A percentile compares a stretch with the other conserved stretches of the same genome.
phyloP scores from a whole-genome alignment of 83 land plant genomes.

The Picea engelmannii region DNA sequence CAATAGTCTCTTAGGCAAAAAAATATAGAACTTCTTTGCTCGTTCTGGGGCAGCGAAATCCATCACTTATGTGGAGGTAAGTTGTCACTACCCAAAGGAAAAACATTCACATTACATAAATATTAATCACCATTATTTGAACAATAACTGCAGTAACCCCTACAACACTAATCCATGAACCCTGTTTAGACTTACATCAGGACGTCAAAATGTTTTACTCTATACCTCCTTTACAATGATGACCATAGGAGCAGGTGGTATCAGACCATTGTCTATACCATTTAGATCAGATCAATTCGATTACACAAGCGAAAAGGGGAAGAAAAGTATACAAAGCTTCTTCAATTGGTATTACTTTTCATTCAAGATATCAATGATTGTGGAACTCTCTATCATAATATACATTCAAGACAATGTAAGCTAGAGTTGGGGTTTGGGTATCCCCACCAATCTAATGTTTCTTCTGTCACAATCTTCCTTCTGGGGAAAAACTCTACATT shows the following conservation, averaged over 20 bases:
- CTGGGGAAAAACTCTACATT: slow-evolving; percentile 30
- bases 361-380: slow-evolving; percentile 16
- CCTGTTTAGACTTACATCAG: background rate
- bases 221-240: slow-evolving; percentile 35
- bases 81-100: too few species aligned
- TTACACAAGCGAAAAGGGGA: slow-evolving; percentile 15
- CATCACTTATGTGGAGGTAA: slow-evolving; percentile 25
- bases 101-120: background rate
- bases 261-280: slow-evolving; percentile 38
- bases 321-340: slow-evolving; percentile 7
- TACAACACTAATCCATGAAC: slow-evolving; percentile 3
- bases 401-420: slow-evolving; percentile 42
- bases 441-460: slow-evolving; percentile 31
- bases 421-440: slow-evolving; percentile 50
- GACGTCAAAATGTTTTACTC: slow-evolving; percentile 26
- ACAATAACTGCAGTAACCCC: background rate
- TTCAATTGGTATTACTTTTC: slow-evolving; percentile 32
- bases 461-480: slow-evolving; percentile 13
- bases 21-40: slow-evolving; percentile 34
- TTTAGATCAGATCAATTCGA: background rate
- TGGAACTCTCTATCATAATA: slow-evolving; percentile 7
- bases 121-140: background rate
- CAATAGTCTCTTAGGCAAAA: slow-evolving; percentile 52
- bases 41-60: slow-evolving; percentile 48
- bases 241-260: slow-evolving; percentile 43